Percentiles rank a stretch among this genome's conserved stretches.
Evolutionary conservation across 768 basidiomycete genomes (phyloP).

Genomic region (button mushroom (Agaricus bisporus)): DNA sequence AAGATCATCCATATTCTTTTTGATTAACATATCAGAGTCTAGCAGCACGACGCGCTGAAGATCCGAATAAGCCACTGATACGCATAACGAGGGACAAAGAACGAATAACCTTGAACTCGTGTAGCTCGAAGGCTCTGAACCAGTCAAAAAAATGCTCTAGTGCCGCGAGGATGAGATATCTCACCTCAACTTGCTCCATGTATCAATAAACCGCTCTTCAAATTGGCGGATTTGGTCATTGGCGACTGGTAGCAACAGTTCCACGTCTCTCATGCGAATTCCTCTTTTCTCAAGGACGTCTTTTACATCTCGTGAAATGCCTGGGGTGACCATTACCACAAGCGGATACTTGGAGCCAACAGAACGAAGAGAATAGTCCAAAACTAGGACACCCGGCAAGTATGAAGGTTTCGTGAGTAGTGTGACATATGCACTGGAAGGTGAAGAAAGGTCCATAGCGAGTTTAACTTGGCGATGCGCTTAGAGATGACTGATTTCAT

Average conservation of each 20-base stretch:
- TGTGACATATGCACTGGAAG: conserved; percentile 63
- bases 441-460: neutral
- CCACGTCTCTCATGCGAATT: conserved; percentile 54
- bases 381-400: conserved; percentile 55
- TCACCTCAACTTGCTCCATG: conserved; percentile 65
- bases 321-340: conserved; percentile 68
- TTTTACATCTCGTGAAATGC: conserved; percentile 44
- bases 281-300: conserved; percentile 45
- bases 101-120: conserved; percentile 58
- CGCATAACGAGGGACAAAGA: neutral
- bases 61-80: neutral
- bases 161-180: neutral
- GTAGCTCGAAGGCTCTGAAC: conserved; percentile 55
- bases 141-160: neutral
- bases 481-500: too few relatives aligned
- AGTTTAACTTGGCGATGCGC: too few relatives aligned
- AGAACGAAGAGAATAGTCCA: conserved; percentile 46
- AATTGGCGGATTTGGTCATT: conserved; percentile 29
- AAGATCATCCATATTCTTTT: conserved; percentile 74
- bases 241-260: conserved; percentile 46
- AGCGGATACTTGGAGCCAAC: conserved; percentile 67
- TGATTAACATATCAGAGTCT: conserved; percentile 85
- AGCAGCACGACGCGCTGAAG: conserved; percentile 69
- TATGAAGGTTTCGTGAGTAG: conserved; percentile 72
- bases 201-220: conserved; percentile 57